Conservation (phyloP, 441 rosid species). For the Kokia cookei region DNA sequence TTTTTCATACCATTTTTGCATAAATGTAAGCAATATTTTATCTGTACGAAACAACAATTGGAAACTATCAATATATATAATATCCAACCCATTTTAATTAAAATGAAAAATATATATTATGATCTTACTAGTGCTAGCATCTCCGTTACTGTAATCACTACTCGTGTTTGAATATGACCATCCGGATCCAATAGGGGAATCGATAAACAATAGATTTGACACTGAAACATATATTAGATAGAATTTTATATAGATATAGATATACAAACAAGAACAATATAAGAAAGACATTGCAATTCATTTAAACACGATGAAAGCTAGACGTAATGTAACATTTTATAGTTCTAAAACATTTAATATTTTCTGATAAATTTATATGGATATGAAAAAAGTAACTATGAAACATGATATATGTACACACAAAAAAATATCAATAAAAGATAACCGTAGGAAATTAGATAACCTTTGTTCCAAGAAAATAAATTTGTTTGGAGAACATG, state of each 20-base stretch:
- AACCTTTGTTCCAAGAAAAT: slow-evolving; percentile 6
- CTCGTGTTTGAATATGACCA: neutral
- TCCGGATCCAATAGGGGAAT: neutral
- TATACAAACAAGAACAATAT: too few species aligned
- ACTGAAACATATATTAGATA: neutral
- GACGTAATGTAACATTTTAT: too few species aligned
- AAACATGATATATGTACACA: neutral
- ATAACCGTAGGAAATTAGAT: neutral
- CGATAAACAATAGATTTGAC: slow-evolving; percentile 4
- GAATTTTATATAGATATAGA: neutral
- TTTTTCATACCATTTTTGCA: neutral
- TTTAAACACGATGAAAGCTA: too few species aligned
- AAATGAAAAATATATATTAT: neutral
- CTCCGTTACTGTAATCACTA: neutral
- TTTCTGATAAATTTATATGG: too few species aligned
- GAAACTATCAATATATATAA: neutral
- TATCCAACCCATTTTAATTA: neutral
- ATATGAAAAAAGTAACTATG: too few species aligned
- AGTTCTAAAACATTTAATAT: too few species aligned
- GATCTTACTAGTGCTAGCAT: neutral
- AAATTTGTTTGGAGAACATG: neutral
- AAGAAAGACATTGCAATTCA: too few species aligned
- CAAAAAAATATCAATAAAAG: neutral
- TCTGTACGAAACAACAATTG: neutral
- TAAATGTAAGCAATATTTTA: neutral